Conservation (phyloP, 1,284 basidiomycete genomes). For the Leccinum pallidistipes region DNA sequence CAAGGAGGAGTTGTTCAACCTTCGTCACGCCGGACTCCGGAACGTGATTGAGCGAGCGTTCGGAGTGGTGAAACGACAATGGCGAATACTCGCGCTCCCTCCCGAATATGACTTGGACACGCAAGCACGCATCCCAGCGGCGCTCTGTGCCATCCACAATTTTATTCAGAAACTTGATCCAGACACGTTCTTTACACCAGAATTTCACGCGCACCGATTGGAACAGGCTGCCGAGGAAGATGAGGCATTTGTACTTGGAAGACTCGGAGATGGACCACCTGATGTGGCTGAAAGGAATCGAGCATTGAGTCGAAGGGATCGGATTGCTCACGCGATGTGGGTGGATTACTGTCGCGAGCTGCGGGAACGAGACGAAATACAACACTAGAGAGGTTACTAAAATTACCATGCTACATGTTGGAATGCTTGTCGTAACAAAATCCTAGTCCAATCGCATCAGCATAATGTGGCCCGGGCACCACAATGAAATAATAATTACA, state of each 20-base stretch:
- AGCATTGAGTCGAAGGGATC: constrained; percentile 1
- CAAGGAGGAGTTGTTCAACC: constrained; percentile 42
- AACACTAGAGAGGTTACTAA: not conserved
- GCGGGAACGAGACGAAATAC: not conserved
- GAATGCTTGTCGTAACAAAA: not conserved
- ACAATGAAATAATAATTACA: not conserved
- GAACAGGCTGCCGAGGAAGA: not conserved
- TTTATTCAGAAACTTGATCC: not conserved
- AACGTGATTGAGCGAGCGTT: constrained; percentile 14
- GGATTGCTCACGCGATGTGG: constrained; percentile 21
- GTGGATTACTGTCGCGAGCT: constrained; percentile 1
- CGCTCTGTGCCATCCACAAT: constrained; percentile 37
- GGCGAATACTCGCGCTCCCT: not conserved
- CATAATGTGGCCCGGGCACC: not conserved
- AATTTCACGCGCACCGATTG: not conserved
- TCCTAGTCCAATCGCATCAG: not conserved
- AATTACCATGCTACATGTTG: not conserved
- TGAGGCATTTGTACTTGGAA: not conserved
- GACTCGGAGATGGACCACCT: constrained; percentile 5
- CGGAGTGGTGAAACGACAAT: not conserved
- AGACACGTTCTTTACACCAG: not conserved
- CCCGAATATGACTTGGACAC: constrained; percentile 31
- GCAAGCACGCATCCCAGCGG: constrained; percentile 36
- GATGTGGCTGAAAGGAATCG: not conserved
- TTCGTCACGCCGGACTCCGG: constrained; percentile 44